Conservation (phyloP, 2,329 filamentous ascomycete species). For the Cladophialophora immunda region DNA sequence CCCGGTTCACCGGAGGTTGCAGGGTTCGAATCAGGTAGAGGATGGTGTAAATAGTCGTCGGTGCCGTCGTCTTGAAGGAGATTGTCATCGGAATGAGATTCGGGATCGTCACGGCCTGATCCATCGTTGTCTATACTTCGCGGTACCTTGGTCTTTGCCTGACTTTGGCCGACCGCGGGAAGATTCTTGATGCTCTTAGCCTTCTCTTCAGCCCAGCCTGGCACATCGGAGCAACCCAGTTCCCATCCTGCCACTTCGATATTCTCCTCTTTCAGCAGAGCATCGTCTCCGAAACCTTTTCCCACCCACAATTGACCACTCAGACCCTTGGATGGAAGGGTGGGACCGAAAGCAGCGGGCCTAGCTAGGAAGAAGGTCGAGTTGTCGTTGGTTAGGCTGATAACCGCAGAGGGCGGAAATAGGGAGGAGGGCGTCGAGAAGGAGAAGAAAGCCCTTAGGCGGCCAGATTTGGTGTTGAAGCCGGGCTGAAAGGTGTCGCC, state of each 20-base stretch:
- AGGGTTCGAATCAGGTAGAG: conserved; percentile 55
- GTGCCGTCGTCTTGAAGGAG: conserved; percentile 73
- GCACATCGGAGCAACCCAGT: conserved; percentile 92
- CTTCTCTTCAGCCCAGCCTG: conserved; percentile 78
- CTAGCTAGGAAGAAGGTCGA: conserved; percentile 95
- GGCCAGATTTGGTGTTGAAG: conserved; percentile 52
- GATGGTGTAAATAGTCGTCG: conserved; percentile 80
- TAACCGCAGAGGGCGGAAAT: conserved; percentile 93
- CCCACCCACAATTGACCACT: conserved; percentile 94
- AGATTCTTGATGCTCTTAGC: conserved; percentile 51
- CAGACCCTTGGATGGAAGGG: conserved; percentile 76
- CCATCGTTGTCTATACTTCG: conserved; percentile 22
- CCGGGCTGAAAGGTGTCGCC: conserved; percentile 48
- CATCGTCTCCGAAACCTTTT: conserved; percentile 86
- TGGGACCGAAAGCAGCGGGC: conserved; percentile 90
- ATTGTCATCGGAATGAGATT: conserved; percentile 25
- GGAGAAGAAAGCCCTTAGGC: conserved; percentile 69
- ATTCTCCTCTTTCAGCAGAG: conserved; percentile 65
- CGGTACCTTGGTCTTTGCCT: conserved; percentile 23
- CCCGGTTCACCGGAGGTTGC: conserved; percentile 47
- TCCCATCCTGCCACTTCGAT: conserved; percentile 74
- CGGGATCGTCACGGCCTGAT: conserved; percentile 15
- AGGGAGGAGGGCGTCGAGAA: conserved; percentile 82
- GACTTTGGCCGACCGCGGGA: conserved; percentile 8
- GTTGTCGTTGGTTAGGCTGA: conserved; percentile 96